Percentiles rank a stretch among this genome's conserved stretches.
Conservation (phyloP, 306 rosid genomes). For the Cajanus cajan region DNA sequence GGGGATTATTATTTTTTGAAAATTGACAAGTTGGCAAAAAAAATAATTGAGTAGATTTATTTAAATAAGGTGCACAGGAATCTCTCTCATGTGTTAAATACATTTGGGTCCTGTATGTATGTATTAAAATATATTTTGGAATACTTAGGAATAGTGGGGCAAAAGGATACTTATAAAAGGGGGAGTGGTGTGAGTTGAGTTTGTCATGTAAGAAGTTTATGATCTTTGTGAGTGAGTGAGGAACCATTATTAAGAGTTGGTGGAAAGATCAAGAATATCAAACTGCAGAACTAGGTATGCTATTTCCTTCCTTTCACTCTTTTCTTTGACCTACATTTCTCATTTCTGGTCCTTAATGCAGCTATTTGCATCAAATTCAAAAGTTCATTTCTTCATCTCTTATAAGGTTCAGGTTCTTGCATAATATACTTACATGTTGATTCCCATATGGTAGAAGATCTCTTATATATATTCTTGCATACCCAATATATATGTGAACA, state of each 20-base stretch:
- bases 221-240: background rate
- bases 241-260: background rate
- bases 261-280: background rate
- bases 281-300: slow-evolving; percentile 30
- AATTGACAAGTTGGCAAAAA: background rate
- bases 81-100: background rate
- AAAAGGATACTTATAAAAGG: slow-evolving; percentile 46
- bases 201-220: background rate
- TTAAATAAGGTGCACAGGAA: background rate
- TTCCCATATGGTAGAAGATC: background rate
- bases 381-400: background rate
- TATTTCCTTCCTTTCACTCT: background rate
- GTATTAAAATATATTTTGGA: background rate
- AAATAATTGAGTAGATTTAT: background rate
- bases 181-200: background rate
- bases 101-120: background rate
- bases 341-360: background rate
- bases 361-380: background rate
- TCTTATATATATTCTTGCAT: too few species aligned
- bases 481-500: background rate
- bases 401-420: background rate
- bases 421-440: background rate
- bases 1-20: background rate
- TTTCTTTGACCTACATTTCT: background rate
- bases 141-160: slow-evolving; percentile 17